Percentiles rank a stretch among this genome's conserved stretches.
Evolutionary conservation across 2,329 filamentous ascomycete genomes (phyloP).

Genomic region (Knufia petricola): DNA sequence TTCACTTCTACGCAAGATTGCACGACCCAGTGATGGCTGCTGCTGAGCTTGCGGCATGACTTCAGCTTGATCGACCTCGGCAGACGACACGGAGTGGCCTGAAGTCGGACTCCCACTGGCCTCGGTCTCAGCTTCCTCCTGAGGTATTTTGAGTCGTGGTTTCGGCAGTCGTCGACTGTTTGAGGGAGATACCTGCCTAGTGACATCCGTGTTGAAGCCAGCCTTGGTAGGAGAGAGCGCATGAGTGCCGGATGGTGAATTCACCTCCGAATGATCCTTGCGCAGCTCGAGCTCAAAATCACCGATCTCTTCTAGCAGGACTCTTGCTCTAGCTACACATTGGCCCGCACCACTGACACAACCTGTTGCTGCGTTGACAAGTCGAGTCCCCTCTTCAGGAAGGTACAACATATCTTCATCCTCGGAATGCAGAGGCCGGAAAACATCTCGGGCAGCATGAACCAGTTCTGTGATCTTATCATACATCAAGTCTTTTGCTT

Average conservation of each 20-base stretch:
- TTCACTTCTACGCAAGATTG: slow-evolving; percentile 47
- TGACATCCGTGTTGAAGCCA: not conserved
- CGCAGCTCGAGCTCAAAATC: slow-evolving; percentile 59
- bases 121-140: not conserved
- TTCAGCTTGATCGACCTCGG: not conserved
- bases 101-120: not conserved
- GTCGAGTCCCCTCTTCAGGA: slow-evolving; percentile 64
- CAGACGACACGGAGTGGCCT: not conserved
- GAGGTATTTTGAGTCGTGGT: not conserved
- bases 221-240: not conserved
- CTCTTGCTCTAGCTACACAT: slow-evolving; percentile 77
- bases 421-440: slow-evolving; percentile 57
- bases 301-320: slow-evolving; percentile 76
- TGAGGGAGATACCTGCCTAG: not conserved
- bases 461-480: slow-evolving; percentile 71
- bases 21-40: not conserved
- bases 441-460: slow-evolving; percentile 67
- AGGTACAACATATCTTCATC: slow-evolving; percentile 68
- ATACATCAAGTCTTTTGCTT: slow-evolving; percentile 67
- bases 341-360: slow-evolving; percentile 87
- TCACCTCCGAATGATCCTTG: not conserved
- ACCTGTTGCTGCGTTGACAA: slow-evolving; percentile 69
- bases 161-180: not conserved
- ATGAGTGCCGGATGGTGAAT: not conserved
- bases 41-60: not conserved